Evolutionary conservation across 331 rosid genomes (phyloP).

Genomic region (Rosa hybrid): DNA sequence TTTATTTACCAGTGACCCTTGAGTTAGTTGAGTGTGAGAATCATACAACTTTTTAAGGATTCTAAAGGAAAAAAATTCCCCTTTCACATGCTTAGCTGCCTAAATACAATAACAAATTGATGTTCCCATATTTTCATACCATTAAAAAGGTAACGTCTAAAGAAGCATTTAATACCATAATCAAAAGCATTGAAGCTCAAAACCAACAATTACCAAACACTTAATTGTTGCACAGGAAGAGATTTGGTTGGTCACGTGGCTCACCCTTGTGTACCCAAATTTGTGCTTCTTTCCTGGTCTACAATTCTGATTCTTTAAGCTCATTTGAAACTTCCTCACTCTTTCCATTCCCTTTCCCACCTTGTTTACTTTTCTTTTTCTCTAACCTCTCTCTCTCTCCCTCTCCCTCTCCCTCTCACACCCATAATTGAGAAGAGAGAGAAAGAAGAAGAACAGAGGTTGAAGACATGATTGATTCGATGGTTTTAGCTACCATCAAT

Average conservation of each 20-base stretch:
- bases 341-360: not conserved
- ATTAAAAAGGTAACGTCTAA: no score
- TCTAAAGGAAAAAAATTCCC: no score
- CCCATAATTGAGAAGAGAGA: not conserved
- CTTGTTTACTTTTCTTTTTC: not conserved
- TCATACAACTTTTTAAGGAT: no score
- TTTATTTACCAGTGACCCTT: no score
- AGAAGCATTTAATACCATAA: not conserved
- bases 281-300: not conserved
- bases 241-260: conserved; percentile 27
- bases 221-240: not conserved
- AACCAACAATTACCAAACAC: not conserved
- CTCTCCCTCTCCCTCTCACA: not conserved
- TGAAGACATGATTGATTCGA: conserved; percentile 21
- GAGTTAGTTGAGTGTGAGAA: no score
- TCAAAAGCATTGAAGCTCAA: conserved; percentile 1
- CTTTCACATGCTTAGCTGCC: not conserved
- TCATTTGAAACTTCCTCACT: conserved; percentile 23
- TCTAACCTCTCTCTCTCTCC: not conserved
- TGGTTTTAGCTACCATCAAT: conserved; percentile 17
- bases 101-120: not conserved
- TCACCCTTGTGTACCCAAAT: conserved; percentile 7
- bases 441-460: not conserved
- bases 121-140: not conserved
- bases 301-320: not conserved